Evolutionary conservation across 176 grass and related monocot genomes (phyloP).

Genomic region (Triticum dicoccoides): DNA sequence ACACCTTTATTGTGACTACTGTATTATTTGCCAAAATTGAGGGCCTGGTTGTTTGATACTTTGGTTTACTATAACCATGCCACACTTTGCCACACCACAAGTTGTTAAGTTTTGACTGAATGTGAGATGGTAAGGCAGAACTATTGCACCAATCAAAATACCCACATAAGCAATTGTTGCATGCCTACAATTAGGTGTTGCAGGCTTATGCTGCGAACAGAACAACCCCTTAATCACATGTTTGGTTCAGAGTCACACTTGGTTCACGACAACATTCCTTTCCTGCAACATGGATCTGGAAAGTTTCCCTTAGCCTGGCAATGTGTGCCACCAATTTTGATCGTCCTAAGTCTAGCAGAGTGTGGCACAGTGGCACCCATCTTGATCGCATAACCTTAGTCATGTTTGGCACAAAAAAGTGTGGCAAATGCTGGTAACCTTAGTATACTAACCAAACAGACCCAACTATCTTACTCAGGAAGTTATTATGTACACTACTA

Average conservation of each 20-base stretch:
- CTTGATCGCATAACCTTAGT: neutral
- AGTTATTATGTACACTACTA: slow-evolving; percentile 12
- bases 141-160: neutral
- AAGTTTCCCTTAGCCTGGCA: neutral
- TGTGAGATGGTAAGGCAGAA: neutral
- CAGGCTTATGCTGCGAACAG: neutral
- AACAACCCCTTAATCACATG: neutral
- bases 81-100: neutral
- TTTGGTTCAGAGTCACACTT: neutral
- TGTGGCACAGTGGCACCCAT: neutral
- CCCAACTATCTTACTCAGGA: neutral
- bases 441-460: neutral
- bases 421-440: neutral
- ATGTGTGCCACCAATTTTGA: neutral
- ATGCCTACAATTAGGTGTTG: neutral
- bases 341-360: neutral
- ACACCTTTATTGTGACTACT: neutral
- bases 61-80: neutral
- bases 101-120: neutral
- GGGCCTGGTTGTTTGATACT: neutral
- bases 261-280: neutral
- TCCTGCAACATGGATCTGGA: neutral
- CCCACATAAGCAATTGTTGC: neutral
- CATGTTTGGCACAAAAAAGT: neutral
- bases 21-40: neutral